A percentile compares a stretch with the other conserved stretches of the same genome.
Evolutionary conservation across 2,329 filamentous ascomycete genomes (phyloP).

Genomic region (Neobulgaria alba): DNA sequence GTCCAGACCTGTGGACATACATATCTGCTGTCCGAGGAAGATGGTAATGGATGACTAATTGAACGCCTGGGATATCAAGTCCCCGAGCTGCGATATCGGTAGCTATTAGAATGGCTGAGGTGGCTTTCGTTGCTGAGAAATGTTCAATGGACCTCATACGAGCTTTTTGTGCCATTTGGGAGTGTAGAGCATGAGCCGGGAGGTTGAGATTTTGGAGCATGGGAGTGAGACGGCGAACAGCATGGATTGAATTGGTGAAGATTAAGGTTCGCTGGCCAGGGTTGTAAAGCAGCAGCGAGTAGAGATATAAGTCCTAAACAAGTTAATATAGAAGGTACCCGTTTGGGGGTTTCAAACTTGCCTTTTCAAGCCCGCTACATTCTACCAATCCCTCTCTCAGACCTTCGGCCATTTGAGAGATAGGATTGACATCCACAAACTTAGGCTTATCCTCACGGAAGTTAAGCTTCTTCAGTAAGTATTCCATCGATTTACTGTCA

Average conservation of each 20-base stretch:
- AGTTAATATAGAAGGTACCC: conserved; percentile 10
- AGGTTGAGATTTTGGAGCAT: conserved; percentile 77
- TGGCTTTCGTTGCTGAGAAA: conserved; percentile 58
- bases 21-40: conserved; percentile 84
- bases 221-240: conserved; percentile 77
- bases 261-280: conserved; percentile 74
- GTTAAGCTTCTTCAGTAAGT: conserved; percentile 80
- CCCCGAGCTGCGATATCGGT: conserved; percentile 92
- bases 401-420: conserved; percentile 77
- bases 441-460: conserved; percentile 79
- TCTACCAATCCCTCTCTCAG: conserved; percentile 87
- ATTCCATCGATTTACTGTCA: conserved; percentile 80
- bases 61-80: conserved; percentile 84
- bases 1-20: conserved; percentile 91
- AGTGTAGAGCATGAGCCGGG: conserved; percentile 72
- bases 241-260: conserved; percentile 93
- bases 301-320: conserved; percentile 76
- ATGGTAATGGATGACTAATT: conserved; percentile 91
- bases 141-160: conserved; percentile 87
- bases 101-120: conserved; percentile 66
- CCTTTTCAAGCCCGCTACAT: conserved; percentile 89
- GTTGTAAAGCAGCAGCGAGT: conserved; percentile 76
- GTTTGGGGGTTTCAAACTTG: conserved; percentile 29
- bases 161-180: conserved; percentile 92
- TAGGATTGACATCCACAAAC: conserved; percentile 86